Percentiles rank a stretch among this genome's conserved stretches.
These are phyloP conservation scores for Penicillium sumatraense DNA, from an alignment of 2,329 filamentous ascomycete genomes.

Conservation along the genomic window DNA sequence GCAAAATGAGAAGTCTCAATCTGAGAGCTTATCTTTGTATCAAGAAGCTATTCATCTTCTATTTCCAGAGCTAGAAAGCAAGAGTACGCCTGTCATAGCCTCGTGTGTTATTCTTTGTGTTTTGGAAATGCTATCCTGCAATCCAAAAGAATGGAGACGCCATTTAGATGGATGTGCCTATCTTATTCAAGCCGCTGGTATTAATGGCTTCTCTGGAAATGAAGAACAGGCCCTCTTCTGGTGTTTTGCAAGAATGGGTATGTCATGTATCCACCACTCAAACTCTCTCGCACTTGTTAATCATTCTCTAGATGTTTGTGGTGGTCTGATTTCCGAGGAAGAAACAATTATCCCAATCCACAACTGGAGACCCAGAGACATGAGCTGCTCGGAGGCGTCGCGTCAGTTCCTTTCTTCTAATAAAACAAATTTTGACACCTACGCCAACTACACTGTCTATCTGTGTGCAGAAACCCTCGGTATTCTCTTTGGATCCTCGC, in stretches of 20 bases:
- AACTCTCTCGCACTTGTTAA: not conserved
- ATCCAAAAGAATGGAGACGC: slow-evolving; percentile 55
- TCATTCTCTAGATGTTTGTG: slow-evolving; percentile 49
- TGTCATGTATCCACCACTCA: not conserved
- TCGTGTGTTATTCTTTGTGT: slow-evolving; percentile 59
- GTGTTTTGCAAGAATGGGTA: slow-evolving; percentile 60
- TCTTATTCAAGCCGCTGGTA: slow-evolving; percentile 55
- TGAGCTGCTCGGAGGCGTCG: slow-evolving; percentile 28
- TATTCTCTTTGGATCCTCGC: slow-evolving; percentile 35
- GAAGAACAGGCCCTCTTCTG: slow-evolving; percentile 59
- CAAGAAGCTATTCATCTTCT: slow-evolving; percentile 58
- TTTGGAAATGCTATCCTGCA: slow-evolving; percentile 56
- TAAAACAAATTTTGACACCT: slow-evolving; percentile 47
- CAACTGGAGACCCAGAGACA: slow-evolving; percentile 47
- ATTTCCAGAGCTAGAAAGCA: slow-evolving; percentile 52
- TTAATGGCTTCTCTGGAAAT: slow-evolving; percentile 57
- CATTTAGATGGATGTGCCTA: slow-evolving; percentile 59
- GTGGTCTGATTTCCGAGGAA: slow-evolving; percentile 58
- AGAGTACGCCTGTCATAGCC: slow-evolving; percentile 55
- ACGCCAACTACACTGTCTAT: slow-evolving; percentile 58
- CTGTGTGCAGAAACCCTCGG: slow-evolving; percentile 52
- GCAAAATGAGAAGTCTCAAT: slow-evolving; percentile 43
- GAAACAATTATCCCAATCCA: slow-evolving; percentile 55
- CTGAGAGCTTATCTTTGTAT: slow-evolving; percentile 55
- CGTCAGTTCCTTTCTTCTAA: slow-evolving; percentile 29